Evolutionary conservation across 345 rosid species (phyloP), one percentile per base, ranked within the genome.

Genomic region (Cardamine chenopodiifolia): DNA sequence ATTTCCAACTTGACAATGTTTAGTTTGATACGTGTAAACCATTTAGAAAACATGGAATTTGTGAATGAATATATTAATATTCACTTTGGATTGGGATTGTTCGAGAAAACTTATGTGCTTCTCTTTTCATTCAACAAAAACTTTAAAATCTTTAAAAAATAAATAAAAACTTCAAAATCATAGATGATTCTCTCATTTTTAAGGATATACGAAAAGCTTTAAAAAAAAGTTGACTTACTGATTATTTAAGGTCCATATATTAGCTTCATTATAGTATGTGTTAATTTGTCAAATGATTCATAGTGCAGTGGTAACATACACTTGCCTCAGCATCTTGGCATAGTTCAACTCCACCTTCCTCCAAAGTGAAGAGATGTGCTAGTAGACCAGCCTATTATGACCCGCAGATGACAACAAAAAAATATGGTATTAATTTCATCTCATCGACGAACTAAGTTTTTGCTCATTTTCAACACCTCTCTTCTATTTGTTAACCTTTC

Each of bases 391-490:
- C 2, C 8, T 34, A 34, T 8, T 8, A 11, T 34, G 11, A 2
- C 8, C 35, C 8, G 7, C 8, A 7, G 2, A 26, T 31, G 35
- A 29, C 29, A 29, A 29, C 5, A 29, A 29, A 29, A 0, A 29
- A 4, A 1, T 28, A 28, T 4, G 5, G 47, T 49, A 32, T 34
- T 34, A 66, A 66, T 49, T 31, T 58, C 1, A 32, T 32, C 35
- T 56, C 31, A 69, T 42, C 28, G 5, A 19, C 19, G 11, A 39
- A 18, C 39, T 44, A 31, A 42, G 18, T 18, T 45, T 32, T 22
- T 26, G 60, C 20, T 37, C 61, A 50, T 37, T 60, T 50, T 26
- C 75, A 23, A 49, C 20, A 37, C 29, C 8, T 61, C 52, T 31
- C 25, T 55, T 11, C 8, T 57, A 6, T 71, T 60, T 29, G 32